A percentile compares a stretch with the other conserved stretches of the same genome.
Conservation (phyloP, 2,329 filamentous ascomycete genomes). For the Amphichorda felina region DNA sequence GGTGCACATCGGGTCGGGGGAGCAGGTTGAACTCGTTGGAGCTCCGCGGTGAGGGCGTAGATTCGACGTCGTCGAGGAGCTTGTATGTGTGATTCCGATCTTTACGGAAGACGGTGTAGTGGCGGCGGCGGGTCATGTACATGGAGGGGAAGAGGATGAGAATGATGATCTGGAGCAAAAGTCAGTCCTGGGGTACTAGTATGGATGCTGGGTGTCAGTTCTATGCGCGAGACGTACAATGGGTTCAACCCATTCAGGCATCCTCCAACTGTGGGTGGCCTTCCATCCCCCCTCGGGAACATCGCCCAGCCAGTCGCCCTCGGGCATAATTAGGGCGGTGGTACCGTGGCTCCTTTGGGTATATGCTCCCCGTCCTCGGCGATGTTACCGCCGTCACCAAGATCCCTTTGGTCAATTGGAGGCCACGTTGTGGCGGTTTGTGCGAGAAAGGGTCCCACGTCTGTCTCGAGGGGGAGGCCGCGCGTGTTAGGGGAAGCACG, state of each 20-base stretch:
- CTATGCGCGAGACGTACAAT: constrained; percentile 11
- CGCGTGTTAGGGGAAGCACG: too few relatives aligned
- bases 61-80: constrained; percentile 11
- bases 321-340: background rate
- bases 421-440: too few relatives aligned
- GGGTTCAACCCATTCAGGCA: constrained; percentile 21
- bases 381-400: too few relatives aligned
- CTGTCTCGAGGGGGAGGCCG: too few relatives aligned
- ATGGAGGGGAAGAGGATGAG: constrained; percentile 22
- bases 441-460: too few relatives aligned
- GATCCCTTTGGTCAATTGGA: too few relatives aligned
- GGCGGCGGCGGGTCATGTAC: constrained; percentile 21
- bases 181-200: background rate
- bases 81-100: constrained; percentile 7
- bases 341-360: too few relatives aligned
- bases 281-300: constrained; percentile 12
- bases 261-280: constrained; percentile 12
- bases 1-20: constrained; percentile 5
- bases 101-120: constrained; percentile 15
- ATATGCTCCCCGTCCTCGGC: too few relatives aligned
- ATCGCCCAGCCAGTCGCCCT: constrained; percentile 5
- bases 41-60: constrained; percentile 7
- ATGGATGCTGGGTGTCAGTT: background rate
- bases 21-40: constrained; percentile 10
- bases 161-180: constrained; percentile 19